Percentiles rank a stretch among this genome's conserved stretches.
phyloP scores from a whole-genome alignment of 2,329 filamentous ascomycete species.

The Cercospora nicotianae region DNA sequence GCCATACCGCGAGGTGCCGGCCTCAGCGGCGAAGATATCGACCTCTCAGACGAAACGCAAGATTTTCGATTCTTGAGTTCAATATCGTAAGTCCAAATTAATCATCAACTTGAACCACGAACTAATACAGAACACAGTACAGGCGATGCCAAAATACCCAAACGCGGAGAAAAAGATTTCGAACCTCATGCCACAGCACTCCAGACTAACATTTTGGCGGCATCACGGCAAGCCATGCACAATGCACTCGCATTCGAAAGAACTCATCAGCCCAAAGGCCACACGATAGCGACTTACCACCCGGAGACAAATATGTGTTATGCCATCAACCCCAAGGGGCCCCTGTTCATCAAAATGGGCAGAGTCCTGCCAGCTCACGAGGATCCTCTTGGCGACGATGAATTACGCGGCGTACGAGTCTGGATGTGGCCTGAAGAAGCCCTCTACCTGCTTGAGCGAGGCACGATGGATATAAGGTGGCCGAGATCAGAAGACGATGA shows the following conservation, averaged over 20 bases:
- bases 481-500: constrained; percentile 46
- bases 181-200: constrained; percentile 85
- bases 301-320: constrained; percentile 60
- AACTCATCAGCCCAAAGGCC: constrained; percentile 67
- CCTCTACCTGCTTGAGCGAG: constrained; percentile 83
- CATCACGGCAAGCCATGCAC: constrained; percentile 84
- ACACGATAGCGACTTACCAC: constrained; percentile 71
- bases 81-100: constrained; percentile 53
- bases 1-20: constrained; percentile 48
- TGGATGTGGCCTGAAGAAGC: constrained; percentile 93
- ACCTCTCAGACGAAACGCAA: constrained; percentile 75
- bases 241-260: constrained; percentile 77
- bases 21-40: constrained; percentile 73
- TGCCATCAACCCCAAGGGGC: constrained; percentile 70
- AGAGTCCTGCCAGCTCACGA: constrained; percentile 60
- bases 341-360: constrained; percentile 75
- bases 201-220: constrained; percentile 74
- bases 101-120: no score
- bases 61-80: constrained; percentile 76
- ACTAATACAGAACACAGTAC: constrained; percentile 19
- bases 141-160: constrained; percentile 63
- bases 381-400: constrained; percentile 37
- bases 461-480: constrained; percentile 85
- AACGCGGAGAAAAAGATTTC: constrained; percentile 95
- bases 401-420: constrained; percentile 42